Conservation (phyloP, 2,329 filamentous ascomycete genomes). For the Cladophialophora carrionii region DNA sequence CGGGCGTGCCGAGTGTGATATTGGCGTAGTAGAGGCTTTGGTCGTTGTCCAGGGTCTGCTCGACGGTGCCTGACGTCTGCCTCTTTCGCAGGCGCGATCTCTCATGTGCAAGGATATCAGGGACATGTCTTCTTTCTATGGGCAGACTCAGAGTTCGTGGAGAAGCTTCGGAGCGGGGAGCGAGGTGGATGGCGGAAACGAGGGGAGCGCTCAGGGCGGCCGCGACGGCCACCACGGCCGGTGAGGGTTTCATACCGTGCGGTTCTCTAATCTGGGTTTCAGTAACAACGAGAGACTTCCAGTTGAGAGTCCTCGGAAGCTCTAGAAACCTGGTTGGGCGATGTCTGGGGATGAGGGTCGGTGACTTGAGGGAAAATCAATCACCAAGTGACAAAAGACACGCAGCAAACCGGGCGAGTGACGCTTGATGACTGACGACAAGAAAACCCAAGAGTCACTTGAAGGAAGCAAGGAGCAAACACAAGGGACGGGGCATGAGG, state of each 20-base stretch:
- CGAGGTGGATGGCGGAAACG: slow-evolving; percentile 37
- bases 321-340: background rate
- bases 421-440: slow-evolving; percentile 1
- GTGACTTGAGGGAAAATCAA: background rate
- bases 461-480: background rate
- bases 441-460: slow-evolving; percentile 1
- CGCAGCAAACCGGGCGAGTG: slow-evolving; percentile 1
- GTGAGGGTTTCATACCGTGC: slow-evolving; percentile 22
- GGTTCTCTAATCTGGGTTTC: no score
- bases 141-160: slow-evolving; percentile 31
- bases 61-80: slow-evolving; percentile 24
- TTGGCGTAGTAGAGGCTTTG: slow-evolving; percentile 56
- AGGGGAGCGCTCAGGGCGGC: slow-evolving; percentile 27
- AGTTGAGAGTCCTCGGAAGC: background rate
- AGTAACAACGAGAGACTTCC: background rate
- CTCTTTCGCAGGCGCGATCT: slow-evolving; percentile 29
- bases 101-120: slow-evolving; percentile 33
- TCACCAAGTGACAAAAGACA: slow-evolving; percentile 1
- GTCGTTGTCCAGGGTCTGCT: slow-evolving; percentile 36
- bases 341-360: background rate
- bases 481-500: background rate
- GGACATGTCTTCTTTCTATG: slow-evolving; percentile 30
- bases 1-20: slow-evolving; percentile 60
- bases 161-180: slow-evolving; percentile 35
- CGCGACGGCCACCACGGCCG: slow-evolving; percentile 15